Evolutionary conservation across 2,329 filamentous ascomycete species (phyloP).

Genomic region (Alternaria ethzedia): DNA sequence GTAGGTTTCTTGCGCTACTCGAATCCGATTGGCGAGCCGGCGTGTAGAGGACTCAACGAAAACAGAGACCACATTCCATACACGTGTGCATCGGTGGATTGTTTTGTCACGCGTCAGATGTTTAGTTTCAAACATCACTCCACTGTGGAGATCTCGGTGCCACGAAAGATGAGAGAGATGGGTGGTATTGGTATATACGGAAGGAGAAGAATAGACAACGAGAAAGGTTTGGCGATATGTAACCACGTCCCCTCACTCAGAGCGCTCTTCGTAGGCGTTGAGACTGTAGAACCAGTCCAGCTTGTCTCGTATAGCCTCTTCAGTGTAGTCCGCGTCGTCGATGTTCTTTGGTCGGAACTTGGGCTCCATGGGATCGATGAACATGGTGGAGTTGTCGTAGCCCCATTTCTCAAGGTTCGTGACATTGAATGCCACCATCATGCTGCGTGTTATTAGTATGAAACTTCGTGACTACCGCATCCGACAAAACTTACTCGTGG

Average conservation of each 20-base stretch:
- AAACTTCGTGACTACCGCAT: background rate
- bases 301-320: conserved; percentile 35
- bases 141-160: background rate
- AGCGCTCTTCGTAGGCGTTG: conserved; percentile 36
- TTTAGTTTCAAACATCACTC: background rate
- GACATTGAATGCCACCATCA: conserved; percentile 55
- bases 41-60: background rate
- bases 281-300: conserved; percentile 39
- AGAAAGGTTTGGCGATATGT: background rate
- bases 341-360: conserved; percentile 35
- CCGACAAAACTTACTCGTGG: conserved; percentile 36
- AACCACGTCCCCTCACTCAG: background rate
- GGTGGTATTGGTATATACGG: background rate
- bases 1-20: background rate
- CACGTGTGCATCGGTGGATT: background rate
- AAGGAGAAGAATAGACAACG: background rate
- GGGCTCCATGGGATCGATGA: conserved; percentile 42
- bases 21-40: background rate
- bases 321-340: conserved; percentile 30
- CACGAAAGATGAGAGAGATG: background rate
- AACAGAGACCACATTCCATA: background rate
- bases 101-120: background rate
- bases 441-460: conserved; percentile 26
- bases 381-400: conserved; percentile 39
- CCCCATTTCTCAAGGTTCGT: conserved; percentile 45